Evolutionary conservation across 1,139 yeast genomes (phyloP).

Genomic region (Saccharomyces uvarum): DNA sequence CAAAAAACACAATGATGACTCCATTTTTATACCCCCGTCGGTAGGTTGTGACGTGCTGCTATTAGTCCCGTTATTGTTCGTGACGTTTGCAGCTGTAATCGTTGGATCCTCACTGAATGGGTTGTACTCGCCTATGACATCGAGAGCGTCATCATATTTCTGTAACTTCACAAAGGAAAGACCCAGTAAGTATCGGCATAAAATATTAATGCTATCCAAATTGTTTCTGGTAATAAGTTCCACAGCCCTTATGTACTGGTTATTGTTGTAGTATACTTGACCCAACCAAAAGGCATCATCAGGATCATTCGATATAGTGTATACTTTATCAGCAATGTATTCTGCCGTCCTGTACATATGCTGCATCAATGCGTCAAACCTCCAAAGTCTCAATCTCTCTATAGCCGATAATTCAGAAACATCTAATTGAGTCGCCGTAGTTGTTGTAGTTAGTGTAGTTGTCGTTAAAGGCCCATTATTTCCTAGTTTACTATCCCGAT

Average conservation of each 20-base stretch:
- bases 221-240: slow-evolving; percentile 42
- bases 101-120: slow-evolving; percentile 41
- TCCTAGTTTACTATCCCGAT: slow-evolving; percentile 2
- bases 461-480: slow-evolving; percentile 10
- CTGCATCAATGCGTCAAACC: slow-evolving; percentile 89
- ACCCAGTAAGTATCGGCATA: slow-evolving; percentile 79
- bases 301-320: slow-evolving; percentile 67
- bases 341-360: slow-evolving; percentile 89
- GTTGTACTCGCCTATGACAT: slow-evolving; percentile 74
- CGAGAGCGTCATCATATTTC: slow-evolving; percentile 83
- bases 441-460: slow-evolving; percentile 15
- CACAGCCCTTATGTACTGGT: slow-evolving; percentile 74
- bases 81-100: slow-evolving; percentile 16
- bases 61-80: slow-evolving; percentile 7
- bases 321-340: slow-evolving; percentile 83
- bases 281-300: slow-evolving; percentile 97
- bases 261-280: slow-evolving; percentile 66
- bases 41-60: slow-evolving; percentile 10
- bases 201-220: slow-evolving; percentile 43
- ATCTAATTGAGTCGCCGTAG: slow-evolving; percentile 19
- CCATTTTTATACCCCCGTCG: slow-evolving; percentile 78
- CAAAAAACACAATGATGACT: slow-evolving; percentile 78
- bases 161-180: slow-evolving; percentile 67
- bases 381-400: slow-evolving; percentile 80
- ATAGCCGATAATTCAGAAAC: slow-evolving; percentile 60